phyloP scores from a whole-genome alignment of 2,329 filamentous ascomycete species.

The Ilyonectria mors-panacis region DNA sequence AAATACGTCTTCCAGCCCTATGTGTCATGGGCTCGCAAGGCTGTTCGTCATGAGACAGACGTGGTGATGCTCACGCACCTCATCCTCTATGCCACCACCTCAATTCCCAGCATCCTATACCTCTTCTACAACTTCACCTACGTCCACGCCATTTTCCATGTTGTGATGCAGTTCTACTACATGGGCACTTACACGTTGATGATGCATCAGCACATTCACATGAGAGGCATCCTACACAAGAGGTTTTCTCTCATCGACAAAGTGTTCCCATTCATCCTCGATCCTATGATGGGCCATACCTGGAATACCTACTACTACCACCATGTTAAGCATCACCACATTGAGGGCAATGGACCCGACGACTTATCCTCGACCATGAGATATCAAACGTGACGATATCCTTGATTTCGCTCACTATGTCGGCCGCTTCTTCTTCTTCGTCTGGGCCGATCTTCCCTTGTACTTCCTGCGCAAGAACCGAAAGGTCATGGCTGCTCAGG shows the following conservation, averaged over 20 bases:
- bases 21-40: slow-evolving; percentile 65
- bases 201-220: slow-evolving; percentile 90
- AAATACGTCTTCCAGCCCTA: slow-evolving; percentile 72
- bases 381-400: slow-evolving; percentile 81
- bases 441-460: slow-evolving; percentile 81
- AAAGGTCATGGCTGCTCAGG: slow-evolving; percentile 65
- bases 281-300: slow-evolving; percentile 85
- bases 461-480: slow-evolving; percentile 81
- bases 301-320: slow-evolving; percentile 91
- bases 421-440: slow-evolving; percentile 79
- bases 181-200: slow-evolving; percentile 83
- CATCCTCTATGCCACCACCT: slow-evolving; percentile 78
- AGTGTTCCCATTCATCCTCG: slow-evolving; percentile 79
- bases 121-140: slow-evolving; percentile 78
- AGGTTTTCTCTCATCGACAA: slow-evolving; percentile 70
- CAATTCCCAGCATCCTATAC: slow-evolving; percentile 76
- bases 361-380: slow-evolving; percentile 83
- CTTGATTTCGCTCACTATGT: slow-evolving; percentile 80
- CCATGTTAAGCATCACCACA: slow-evolving; percentile 88
- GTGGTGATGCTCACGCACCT: slow-evolving; percentile 86
- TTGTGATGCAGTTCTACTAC: slow-evolving; percentile 76
- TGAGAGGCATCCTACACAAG: slow-evolving; percentile 76
- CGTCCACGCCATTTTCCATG: slow-evolving; percentile 76
- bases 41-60: slow-evolving; percentile 78
- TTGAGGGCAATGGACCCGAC: slow-evolving; percentile 84